Base-by-base conservation (phyloP, 2,329 filamentous ascomycete genomes). In the Phialophora chinensis region DNA sequence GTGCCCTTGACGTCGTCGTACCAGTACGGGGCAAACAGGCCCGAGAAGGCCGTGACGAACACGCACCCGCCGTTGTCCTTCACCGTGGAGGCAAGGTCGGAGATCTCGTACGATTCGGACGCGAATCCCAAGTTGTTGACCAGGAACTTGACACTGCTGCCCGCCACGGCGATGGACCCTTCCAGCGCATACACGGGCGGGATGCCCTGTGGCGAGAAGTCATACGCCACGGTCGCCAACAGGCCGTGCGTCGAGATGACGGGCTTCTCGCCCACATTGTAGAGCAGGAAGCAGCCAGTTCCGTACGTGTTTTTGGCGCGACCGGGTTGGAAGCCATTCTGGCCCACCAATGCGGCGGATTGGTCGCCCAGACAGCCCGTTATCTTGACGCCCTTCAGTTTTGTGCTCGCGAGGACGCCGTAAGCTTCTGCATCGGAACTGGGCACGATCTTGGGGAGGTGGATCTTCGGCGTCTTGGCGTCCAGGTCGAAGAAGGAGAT, bases 11-110 rank as follows among this genome's bases (percentile, higher is more conserved):
- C 91, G 76, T 93, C 90, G 75, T 93, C 90, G 65, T 93, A 91
- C 91, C 91, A 94, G 77, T 93, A 93, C 0, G 91, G 91, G 1
- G 91, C 91, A 74, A 93, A 93, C 2, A 94, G 83, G 38, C 91
- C 91, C 74, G 88, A 91, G 75, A 94, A 94, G 1, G 91, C 91
- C 2, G 91, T 93, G 59, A 94, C 91, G 72, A 94, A 86, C 20
- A 92, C 87, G 52, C 91, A 87, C 17, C 91, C 91, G 61, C 91
- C 91, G 65, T 90, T 93, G 75, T 93, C 88, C 60, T 81, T 72
- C 2, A 88, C 86, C 3, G 81, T 84, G 49, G 81, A 81, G 11
- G 86, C 86, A 33, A 88, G 77, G 64, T 86, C 83, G 64, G 80
- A 84, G 74, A 88, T 85, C 73, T 87, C 83, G 71, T 83, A 77